These are phyloP conservation scores for Trichoderma harzianum DNA, from an alignment of 2,329 filamentous ascomycete genomes.

Conservation along the genomic window DNA sequence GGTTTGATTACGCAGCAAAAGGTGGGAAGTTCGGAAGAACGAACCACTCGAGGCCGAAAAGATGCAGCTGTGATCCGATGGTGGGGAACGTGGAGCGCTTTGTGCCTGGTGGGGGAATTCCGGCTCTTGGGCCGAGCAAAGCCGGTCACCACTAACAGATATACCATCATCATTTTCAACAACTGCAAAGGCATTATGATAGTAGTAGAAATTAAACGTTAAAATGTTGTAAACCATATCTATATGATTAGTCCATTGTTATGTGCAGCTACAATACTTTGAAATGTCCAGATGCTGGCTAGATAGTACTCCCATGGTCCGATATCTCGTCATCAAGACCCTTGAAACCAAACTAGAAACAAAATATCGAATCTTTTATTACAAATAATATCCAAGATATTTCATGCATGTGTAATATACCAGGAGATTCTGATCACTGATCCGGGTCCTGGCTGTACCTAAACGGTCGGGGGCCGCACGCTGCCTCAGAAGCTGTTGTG, in stretches of 20 bases:
- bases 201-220: background rate
- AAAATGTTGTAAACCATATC: background rate
- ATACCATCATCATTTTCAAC: background rate
- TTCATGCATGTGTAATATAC: too few species aligned
- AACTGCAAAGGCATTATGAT: background rate
- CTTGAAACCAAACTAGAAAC: background rate
- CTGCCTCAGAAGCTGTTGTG: background rate
- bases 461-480: background rate
- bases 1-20: conserved; percentile 7
- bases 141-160: background rate
- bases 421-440: background rate
- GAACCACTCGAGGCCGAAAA: conserved; percentile 8
- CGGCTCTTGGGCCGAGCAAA: background rate
- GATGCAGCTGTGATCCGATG: conserved; percentile 3
- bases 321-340: background rate
- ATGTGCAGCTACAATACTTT: background rate
- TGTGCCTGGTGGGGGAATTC: background rate
- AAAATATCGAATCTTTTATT: background rate
- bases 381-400: too few species aligned
- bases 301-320: background rate
- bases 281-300: background rate
- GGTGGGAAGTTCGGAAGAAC: conserved; percentile 4
- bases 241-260: background rate
- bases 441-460: background rate
- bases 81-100: conserved; percentile 4